phyloP scores from a whole-genome alignment of 306 rosid species.

The Abrus pulchellus region DNA sequence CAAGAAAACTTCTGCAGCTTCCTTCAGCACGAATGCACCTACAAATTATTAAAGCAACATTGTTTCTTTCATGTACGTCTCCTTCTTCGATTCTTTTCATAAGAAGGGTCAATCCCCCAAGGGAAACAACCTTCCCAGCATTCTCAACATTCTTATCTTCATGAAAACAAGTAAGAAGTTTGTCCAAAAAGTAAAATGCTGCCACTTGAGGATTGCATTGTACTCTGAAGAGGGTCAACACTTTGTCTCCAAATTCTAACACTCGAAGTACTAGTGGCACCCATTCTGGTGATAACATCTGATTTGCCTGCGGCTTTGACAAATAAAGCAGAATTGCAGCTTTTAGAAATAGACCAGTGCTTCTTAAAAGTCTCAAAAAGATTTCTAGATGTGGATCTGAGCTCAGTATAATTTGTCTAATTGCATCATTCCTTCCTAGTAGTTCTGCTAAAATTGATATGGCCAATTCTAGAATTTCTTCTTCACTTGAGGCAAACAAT shows the following conservation, averaged over 20 bases:
- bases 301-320: conserved; percentile 69
- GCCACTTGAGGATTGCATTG: conserved; percentile 67
- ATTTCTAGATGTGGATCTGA: conserved; percentile 74
- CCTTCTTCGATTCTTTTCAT: conserved; percentile 64
- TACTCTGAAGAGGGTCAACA: conserved; percentile 67
- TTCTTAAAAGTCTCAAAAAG: conserved; percentile 66
- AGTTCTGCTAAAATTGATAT: conserved; percentile 72
- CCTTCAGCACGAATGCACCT: conserved; percentile 72
- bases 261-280: conserved; percentile 73
- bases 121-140: conserved; percentile 68
- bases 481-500: conserved; percentile 65
- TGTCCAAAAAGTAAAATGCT: conserved; percentile 73
- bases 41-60: conserved; percentile 53
- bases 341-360: conserved; percentile 66
- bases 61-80: conserved; percentile 59
- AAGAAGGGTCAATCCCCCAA: conserved; percentile 69
- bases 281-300: conserved; percentile 76
- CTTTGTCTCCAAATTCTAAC: conserved; percentile 69
- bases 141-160: conserved; percentile 77
- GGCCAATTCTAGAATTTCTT: conserved; percentile 69
- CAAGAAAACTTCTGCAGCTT: conserved; percentile 72
- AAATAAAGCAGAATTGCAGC: conserved; percentile 76
- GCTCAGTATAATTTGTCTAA: conserved; percentile 55
- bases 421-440: conserved; percentile 48
- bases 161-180: conserved; percentile 74